phyloP scores from a whole-genome alignment of 1,139 yeast genomes.

The Hyphopichia pseudoburtonii region DNA sequence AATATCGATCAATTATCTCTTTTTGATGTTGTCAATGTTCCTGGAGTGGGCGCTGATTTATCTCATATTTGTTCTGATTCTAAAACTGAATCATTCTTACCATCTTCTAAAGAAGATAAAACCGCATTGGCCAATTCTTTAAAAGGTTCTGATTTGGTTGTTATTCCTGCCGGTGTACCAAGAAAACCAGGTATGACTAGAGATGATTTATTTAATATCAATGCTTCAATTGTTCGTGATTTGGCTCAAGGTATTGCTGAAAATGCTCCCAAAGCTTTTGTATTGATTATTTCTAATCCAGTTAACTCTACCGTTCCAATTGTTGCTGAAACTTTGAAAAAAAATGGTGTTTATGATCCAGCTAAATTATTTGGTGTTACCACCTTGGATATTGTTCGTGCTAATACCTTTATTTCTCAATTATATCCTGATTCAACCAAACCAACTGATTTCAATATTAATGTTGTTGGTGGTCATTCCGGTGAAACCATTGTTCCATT shows the following conservation, averaged over 20 bases:
- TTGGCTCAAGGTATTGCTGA: constrained; percentile 88
- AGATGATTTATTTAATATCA: constrained; percentile 96
- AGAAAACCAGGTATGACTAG: constrained; percentile 99
- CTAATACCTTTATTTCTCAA: constrained; percentile 87
- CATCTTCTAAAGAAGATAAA: constrained; percentile 65
- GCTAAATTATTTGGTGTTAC: constrained; percentile 94
- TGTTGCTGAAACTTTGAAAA: constrained; percentile 90
- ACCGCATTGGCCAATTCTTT: constrained; percentile 75
- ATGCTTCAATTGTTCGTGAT: constrained; percentile 93
- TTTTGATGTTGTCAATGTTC: constrained; percentile 91
- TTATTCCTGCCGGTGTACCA: constrained; percentile 99
- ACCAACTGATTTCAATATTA: constrained; percentile 71
- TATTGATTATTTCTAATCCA: constrained; percentile 91
- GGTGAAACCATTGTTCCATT: constrained; percentile 98
- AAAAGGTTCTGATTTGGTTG: constrained; percentile 79
- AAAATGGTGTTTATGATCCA: constrained; percentile 86
- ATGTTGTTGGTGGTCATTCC: constrained; percentile 97
- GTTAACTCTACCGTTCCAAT: constrained; percentile 98
- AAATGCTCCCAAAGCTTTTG: constrained; percentile 82
- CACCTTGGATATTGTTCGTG: constrained; percentile 91
- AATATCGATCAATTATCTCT: constrained; percentile 82
- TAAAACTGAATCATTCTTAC: constrained; percentile 76
- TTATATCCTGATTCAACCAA: constrained; percentile 50
- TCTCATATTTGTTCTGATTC: constrained; percentile 93
- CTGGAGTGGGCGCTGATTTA: constrained; percentile 96